Evolutionary conservation across 495 filamentous ascomycete genomes (phyloP).

Genomic region (Viridothelium virens): DNA sequence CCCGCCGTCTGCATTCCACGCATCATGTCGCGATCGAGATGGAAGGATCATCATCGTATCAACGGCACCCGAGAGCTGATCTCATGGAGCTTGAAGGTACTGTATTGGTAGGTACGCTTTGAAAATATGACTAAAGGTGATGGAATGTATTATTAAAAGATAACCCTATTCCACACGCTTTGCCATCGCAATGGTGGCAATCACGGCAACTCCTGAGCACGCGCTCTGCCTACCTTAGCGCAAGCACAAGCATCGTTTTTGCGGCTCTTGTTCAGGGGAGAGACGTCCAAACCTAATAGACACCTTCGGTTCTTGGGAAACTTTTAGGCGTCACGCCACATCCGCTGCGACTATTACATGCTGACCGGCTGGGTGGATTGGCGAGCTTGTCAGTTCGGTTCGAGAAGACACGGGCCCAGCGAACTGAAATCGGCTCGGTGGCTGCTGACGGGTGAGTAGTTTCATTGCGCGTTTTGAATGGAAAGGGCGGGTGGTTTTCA

Average conservation of each 20-base stretch:
- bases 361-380: not conserved
- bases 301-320: not conserved
- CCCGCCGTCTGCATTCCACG: not conserved
- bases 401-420: not conserved
- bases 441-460: slow-evolving; percentile 7
- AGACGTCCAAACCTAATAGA: not conserved
- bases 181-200: not conserved
- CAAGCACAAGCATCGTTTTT: not conserved
- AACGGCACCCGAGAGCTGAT: no score
- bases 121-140: no score
- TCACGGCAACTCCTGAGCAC: not conserved
- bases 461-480: slow-evolving; percentile 1
- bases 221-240: not conserved
- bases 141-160: no score
- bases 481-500: not conserved
- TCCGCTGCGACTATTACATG: not conserved
- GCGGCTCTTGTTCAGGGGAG: not conserved
- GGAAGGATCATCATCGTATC: no score
- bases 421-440: slow-evolving; percentile 1
- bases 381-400: not conserved
- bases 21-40: not conserved
- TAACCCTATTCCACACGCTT: no score
- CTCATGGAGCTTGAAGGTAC: no score
- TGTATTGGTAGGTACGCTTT: no score
- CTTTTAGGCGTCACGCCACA: not conserved